A percentile compares a stretch with the other conserved stretches of the same genome.
Conservation (phyloP, 2,329 filamentous ascomycete species). For the Fusarium buxicola region DNA sequence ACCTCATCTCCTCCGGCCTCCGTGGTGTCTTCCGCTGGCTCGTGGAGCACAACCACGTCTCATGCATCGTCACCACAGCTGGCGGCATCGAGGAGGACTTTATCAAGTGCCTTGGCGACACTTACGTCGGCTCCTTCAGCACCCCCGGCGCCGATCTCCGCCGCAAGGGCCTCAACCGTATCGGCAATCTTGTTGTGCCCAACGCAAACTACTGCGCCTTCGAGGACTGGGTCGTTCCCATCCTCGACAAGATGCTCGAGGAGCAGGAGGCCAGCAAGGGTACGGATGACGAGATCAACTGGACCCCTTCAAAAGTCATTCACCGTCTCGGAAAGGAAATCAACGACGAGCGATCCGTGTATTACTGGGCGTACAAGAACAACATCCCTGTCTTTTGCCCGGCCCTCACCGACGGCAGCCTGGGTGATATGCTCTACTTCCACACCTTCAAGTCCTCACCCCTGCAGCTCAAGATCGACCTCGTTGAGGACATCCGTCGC, state of each 20-base stretch:
- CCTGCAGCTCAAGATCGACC: slow-evolving; percentile 83
- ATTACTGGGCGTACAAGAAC: slow-evolving; percentile 98
- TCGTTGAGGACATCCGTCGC: slow-evolving; percentile 91
- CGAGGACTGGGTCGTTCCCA: slow-evolving; percentile 97
- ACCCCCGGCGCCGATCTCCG: slow-evolving; percentile 82
- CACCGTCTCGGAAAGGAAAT: slow-evolving; percentile 92
- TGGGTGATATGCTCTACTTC: slow-evolving; percentile 99
- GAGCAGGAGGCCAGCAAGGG: slow-evolving; percentile 87
- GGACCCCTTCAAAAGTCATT: slow-evolving; percentile 96
- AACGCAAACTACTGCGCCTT: slow-evolving; percentile 97
- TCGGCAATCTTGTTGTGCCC: slow-evolving; percentile 94
- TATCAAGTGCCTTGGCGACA: slow-evolving; percentile 96
- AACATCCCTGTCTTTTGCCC: slow-evolving; percentile 97
- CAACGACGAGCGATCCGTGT: slow-evolving; percentile 89
- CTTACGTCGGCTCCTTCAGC: slow-evolving; percentile 89
- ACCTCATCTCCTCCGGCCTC: slow-evolving; percentile 95
- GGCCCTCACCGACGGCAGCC: slow-evolving; percentile 91
- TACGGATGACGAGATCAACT: slow-evolving; percentile 78
- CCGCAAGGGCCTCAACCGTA: slow-evolving; percentile 89
- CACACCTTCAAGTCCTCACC: slow-evolving; percentile 94
- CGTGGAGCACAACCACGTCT: slow-evolving; percentile 91
- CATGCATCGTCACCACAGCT: slow-evolving; percentile 93
- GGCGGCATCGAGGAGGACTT: slow-evolving; percentile 97
- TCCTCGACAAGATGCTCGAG: slow-evolving; percentile 91
- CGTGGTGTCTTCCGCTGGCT: slow-evolving; percentile 92